Conservation (phyloP, 331 rosid genomes). For the Quercus phellos region DNA sequence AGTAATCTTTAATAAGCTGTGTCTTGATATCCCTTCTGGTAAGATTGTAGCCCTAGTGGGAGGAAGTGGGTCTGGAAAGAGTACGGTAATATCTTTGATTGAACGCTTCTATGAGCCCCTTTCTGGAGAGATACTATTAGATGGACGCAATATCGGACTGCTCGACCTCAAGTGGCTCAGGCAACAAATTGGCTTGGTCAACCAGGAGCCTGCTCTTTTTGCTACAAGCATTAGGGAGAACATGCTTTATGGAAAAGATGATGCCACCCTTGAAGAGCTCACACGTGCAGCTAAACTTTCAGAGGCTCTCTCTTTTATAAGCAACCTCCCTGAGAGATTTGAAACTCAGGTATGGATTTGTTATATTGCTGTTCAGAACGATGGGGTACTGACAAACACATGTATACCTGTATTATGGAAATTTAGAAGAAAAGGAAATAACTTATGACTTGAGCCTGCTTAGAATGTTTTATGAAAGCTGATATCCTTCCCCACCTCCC, state of each 20-base stretch:
- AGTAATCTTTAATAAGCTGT: conserved; percentile 51
- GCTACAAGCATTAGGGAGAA: conserved; percentile 86
- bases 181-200: conserved; percentile 86
- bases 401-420: no score
- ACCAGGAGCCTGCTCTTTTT: conserved; percentile 96
- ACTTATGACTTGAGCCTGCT: no score
- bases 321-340: conserved; percentile 85
- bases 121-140: conserved; percentile 70
- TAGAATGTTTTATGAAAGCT: no score
- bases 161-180: conserved; percentile 92
- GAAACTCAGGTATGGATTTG: conserved; percentile 73
- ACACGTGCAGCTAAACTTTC: conserved; percentile 79
- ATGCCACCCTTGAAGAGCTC: conserved; percentile 80
- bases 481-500: no score
- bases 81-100: conserved; percentile 77
- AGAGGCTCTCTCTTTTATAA: conserved; percentile 77
- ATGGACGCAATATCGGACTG: conserved; percentile 47
- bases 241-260: conserved; percentile 83
- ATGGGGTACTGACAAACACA: no score
- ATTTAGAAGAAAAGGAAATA: no score
- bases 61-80: conserved; percentile 96
- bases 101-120: conserved; percentile 88
- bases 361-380: neutral
- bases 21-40: conserved; percentile 79
- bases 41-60: conserved; percentile 91